Evolutionary conservation across 2,329 filamentous ascomycete species (phyloP).

Genomic region (Calonectria hawksworthii): DNA sequence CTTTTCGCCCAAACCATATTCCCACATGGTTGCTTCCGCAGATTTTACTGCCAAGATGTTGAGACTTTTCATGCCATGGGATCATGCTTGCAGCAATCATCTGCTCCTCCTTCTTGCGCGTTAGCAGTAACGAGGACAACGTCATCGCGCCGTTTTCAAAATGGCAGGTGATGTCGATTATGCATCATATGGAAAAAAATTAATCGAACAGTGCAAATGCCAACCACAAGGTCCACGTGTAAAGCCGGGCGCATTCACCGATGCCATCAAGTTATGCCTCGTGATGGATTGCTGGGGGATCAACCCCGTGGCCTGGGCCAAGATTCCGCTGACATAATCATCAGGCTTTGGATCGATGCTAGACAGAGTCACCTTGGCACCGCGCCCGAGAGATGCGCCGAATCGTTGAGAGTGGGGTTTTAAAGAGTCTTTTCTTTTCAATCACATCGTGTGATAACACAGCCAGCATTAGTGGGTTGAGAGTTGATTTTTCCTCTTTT

Average conservation of each 20-base stretch:
- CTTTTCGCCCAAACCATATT: background rate
- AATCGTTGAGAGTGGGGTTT: background rate
- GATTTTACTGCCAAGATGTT: background rate
- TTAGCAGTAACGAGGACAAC: background rate
- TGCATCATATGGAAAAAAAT: background rate
- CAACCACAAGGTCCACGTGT: background rate
- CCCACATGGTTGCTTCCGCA: constrained; percentile 2
- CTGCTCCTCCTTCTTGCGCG: background rate
- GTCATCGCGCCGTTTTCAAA: background rate
- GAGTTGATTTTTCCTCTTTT: background rate
- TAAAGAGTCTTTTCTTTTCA: background rate
- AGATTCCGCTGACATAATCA: background rate
- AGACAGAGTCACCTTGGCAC: background rate
- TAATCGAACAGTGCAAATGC: background rate
- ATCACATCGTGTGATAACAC: background rate
- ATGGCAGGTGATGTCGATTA: background rate
- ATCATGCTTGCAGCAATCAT: background rate
- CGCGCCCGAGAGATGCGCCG: background rate
- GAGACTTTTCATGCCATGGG: background rate
- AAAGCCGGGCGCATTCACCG: too few species aligned
- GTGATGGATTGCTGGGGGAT: background rate
- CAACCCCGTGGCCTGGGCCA: background rate
- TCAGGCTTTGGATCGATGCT: background rate
- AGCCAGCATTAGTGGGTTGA: background rate
- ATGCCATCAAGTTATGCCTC: background rate